phyloP scores from a whole-genome alignment of 306 rosid genomes.

The Acacia crassicarpa region DNA sequence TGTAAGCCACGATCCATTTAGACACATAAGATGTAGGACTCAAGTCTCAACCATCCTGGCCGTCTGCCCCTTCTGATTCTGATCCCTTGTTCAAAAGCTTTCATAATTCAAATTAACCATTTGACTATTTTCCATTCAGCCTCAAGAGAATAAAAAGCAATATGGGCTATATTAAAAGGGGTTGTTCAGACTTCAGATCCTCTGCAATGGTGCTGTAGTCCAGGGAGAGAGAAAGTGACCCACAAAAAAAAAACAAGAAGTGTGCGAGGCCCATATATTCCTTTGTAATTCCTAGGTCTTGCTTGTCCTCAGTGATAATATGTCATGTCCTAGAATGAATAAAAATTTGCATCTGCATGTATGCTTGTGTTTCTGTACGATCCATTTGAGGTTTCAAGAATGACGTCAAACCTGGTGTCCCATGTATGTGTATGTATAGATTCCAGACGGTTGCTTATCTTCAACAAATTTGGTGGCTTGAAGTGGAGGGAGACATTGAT shows the following conservation, averaged over 20 bases:
- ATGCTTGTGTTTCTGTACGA: not conserved
- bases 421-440: constrained; percentile 37
- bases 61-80: not conserved
- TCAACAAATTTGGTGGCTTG: constrained; percentile 96
- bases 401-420: not conserved
- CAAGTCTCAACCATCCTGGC: not conserved
- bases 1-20: not conserved
- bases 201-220: not conserved
- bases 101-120: not conserved
- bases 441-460: constrained; percentile 88
- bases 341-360: not conserved
- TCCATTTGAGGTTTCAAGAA: not conserved
- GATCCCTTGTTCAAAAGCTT: not conserved
- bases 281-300: not conserved
- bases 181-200: not conserved
- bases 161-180: not conserved
- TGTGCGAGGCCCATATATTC: not conserved
- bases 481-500: constrained; percentile 75
- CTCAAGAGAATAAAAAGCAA: not conserved
- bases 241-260: not conserved
- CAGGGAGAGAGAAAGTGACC: not conserved
- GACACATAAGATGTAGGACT: not conserved
- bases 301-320: not conserved
- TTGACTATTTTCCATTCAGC: not conserved
- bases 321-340: not conserved